Evolutionary conservation across 257 asterid species (phyloP), one percentile per base, ranked within the genome.

Genomic region (Petunia secreta): DNA sequence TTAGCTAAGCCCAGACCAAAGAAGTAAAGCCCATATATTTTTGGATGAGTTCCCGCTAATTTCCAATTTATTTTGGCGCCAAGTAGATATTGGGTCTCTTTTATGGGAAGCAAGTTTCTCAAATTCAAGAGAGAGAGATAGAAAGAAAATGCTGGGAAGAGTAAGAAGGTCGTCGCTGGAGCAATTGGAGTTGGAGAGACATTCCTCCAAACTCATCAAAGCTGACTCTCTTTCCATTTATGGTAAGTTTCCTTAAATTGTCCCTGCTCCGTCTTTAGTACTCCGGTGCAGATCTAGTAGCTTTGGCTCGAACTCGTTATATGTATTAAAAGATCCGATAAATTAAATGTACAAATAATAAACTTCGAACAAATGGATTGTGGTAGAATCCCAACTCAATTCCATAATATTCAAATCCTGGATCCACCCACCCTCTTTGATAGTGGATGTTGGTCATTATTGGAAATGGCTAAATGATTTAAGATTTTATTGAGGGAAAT

Each of bases 161-260:
- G 88, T 91, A 63, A 88, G 98, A 75, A 74, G 93, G 9, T 85
- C 90, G 63, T 93, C 97, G 8, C 80, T 92, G 83, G 92, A 88
- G 79, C 84, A 75, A 36, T 69, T 94, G 81, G 97, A 92, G 86
- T 54, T 90, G 87, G 94, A 94, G 85, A 88, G 93, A 69, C 85
- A 87, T 0, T 75, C 88, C 50, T 80, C 90, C 64, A 94, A 92
- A 84, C 67, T 94, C 78, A 85, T 85, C 85, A 94, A 94, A 81
- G 87, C 87, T 81, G 95, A 94, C n/a, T 85, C 91, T 44, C 92
- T 94, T 85, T 94, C 98, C 77, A 85, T 94, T 16, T 94, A 92
- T 54, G 98, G 98, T 93, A 87, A 14, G 10, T 5, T 65, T 9
- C 7, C n/a, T n/a, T 10, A 63, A 15, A 1, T n/a, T 16, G 3